Conservation (phyloP, 139 green algal species). For the Chlamydomonas eustigma region DNA sequence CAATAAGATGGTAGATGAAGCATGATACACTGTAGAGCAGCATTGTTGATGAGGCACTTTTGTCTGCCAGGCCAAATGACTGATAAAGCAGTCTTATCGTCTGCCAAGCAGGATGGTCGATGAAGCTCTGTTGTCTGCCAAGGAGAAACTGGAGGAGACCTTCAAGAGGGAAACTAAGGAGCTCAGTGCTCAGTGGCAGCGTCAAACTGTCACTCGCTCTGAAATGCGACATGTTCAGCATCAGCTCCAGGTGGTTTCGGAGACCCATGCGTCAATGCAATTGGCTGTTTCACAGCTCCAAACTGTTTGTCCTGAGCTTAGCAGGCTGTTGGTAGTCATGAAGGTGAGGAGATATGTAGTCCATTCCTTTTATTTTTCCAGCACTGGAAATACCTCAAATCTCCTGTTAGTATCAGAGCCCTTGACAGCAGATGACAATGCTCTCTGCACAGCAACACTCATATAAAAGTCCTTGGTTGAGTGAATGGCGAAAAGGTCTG, state of each 20-base stretch:
- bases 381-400: no score
- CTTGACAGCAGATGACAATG: no score
- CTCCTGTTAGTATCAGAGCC: no score
- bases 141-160: neutral
- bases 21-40: no score
- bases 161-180: neutral
- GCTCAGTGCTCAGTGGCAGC: neutral
- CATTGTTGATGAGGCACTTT: no score
- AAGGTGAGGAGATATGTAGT: constrained; percentile 7
- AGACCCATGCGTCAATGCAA: constrained; percentile 7
- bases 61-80: no score
- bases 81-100: neutral
- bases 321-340: neutral
- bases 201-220: neutral
- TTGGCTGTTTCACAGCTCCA: constrained; percentile 10
- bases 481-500: no score
- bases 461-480: no score
- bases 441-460: no score
- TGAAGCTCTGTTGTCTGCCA: neutral
- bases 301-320: constrained; percentile 11
- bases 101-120: neutral
- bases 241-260: neutral
- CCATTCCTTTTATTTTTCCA: neutral
- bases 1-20: no score
- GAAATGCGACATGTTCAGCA: neutral